Conservation (phyloP, 176 grass and related monocot genomes). For the Hyparrhenia diplandra region DNA sequence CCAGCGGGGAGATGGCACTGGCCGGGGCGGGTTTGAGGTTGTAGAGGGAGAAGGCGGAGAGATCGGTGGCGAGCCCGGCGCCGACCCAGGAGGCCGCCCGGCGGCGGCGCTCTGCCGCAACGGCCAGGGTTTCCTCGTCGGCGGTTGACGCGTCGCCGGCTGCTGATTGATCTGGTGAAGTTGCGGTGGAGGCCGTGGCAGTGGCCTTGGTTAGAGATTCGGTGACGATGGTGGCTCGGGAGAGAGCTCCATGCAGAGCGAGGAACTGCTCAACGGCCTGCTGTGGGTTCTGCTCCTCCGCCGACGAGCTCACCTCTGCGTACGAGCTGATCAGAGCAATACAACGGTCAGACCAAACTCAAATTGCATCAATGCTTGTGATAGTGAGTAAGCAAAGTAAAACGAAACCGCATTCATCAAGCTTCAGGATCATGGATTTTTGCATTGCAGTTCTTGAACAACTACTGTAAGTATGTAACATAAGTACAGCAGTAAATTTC, state of each 20-base stretch:
- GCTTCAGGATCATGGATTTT: background rate
- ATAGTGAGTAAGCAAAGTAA: background rate
- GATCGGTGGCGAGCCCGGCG: conserved; percentile 70
- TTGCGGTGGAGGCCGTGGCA: background rate
- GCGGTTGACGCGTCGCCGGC: background rate
- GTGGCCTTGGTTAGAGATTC: conserved; percentile 47
- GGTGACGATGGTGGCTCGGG: conserved; percentile 44
- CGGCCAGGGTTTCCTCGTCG: conserved; percentile 43
- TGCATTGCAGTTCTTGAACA: background rate
- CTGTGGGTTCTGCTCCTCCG: conserved; percentile 78
- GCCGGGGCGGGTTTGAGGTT: conserved; percentile 34
- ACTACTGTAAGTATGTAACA: background rate
- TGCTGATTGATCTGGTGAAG: conserved; percentile 14
- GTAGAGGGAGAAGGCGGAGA: conserved; percentile 78
- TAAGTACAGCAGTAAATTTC: background rate
- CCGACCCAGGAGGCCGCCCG: conserved; percentile 65
- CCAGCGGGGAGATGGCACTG: conserved; percentile 18
- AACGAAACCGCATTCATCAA: background rate
- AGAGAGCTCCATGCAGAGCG: conserved; percentile 58
- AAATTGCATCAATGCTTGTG: background rate
- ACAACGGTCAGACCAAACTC: conserved; percentile 1
- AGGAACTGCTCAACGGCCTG: conserved; percentile 85
- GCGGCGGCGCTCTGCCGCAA: conserved; percentile 49
- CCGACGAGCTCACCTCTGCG: conserved; percentile 65
- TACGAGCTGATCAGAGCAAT: conserved; percentile 60